phyloP scores from a whole-genome alignment of 768 basidiomycete species.

The Termitomyces sp. region DNA sequence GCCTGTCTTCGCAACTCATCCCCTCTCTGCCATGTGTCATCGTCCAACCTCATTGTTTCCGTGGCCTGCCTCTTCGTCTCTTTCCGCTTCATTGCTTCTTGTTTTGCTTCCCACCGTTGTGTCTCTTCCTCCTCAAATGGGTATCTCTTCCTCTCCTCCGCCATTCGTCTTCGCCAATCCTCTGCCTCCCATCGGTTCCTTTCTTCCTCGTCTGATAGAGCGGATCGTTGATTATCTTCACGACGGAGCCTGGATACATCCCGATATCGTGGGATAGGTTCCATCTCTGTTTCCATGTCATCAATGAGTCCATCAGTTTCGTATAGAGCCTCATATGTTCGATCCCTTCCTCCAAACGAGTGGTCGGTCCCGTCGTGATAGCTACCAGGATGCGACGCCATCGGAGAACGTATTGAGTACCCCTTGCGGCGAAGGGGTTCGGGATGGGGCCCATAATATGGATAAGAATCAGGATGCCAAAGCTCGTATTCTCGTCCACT shows the following conservation, averaged over 20 bases:
- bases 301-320: conserved; percentile 17
- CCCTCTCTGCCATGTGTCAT: conserved; percentile 14
- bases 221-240: not conserved
- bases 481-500: conserved; percentile 8
- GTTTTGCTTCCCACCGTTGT: conserved; percentile 1
- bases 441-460: conserved; percentile 7
- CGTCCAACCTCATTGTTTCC: conserved; percentile 10
- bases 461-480: conserved; percentile 4
- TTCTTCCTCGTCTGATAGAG: conserved; percentile 4
- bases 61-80: conserved; percentile 9
- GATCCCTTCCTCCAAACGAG: conserved; percentile 17
- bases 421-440: conserved; percentile 13
- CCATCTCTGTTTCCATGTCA: conserved; percentile 11
- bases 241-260: not conserved
- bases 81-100: conserved; percentile 7
- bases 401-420: conserved; percentile 11
- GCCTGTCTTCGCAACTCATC: conserved; percentile 15
- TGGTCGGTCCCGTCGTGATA: conserved; percentile 13
- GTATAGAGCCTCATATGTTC: conserved; percentile 10
- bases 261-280: conserved; percentile 1
- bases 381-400: conserved; percentile 14
- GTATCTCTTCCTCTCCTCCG: conserved; percentile 4
- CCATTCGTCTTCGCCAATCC: conserved; percentile 3
- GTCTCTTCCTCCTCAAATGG: conserved; percentile 10
- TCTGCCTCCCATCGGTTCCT: conserved; percentile 6